Conservation (phyloP, 768 basidiomycete genomes). For the Russula dissimulans region DNA sequence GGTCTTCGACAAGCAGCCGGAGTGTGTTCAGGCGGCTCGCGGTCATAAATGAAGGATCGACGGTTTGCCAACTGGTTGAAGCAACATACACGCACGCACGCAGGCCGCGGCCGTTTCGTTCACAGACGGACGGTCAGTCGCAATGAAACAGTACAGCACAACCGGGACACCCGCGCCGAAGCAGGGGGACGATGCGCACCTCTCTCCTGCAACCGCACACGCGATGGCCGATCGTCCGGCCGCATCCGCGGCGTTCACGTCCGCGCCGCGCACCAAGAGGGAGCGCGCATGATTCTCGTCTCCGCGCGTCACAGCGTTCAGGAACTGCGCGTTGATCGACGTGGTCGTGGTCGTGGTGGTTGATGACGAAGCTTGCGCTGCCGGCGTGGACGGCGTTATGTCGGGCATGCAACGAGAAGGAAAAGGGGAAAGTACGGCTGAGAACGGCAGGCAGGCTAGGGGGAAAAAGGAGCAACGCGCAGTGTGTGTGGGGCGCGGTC, state of each 20-base stretch:
- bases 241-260: conserved; percentile 57
- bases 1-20: conserved; percentile 43
- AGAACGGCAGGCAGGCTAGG: too few relatives aligned
- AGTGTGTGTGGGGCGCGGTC: not conserved
- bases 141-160: too few relatives aligned
- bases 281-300: conserved; percentile 43
- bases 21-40: conserved; percentile 48
- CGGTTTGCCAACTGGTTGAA: conserved; percentile 48
- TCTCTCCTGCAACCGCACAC: conserved; percentile 62
- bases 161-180: too few relatives aligned
- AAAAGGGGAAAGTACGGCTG: not conserved
- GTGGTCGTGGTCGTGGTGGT: not conserved
- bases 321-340: conserved; percentile 13
- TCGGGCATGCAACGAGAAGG: conserved; percentile 1
- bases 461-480: not conserved
- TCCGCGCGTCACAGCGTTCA: conserved; percentile 44
- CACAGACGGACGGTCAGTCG: too few relatives aligned
- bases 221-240: conserved; percentile 56
- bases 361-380: not conserved
- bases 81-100: too few relatives aligned
- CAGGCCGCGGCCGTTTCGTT: not conserved
- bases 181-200: conserved; percentile 34
- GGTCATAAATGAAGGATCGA: conserved; percentile 61
- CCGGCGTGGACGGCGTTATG: conserved; percentile 1
- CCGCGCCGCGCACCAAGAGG: conserved; percentile 51